Evolutionary conservation across 164 flowering plant species (phyloP).

Genomic region (Magnolia sinica): DNA sequence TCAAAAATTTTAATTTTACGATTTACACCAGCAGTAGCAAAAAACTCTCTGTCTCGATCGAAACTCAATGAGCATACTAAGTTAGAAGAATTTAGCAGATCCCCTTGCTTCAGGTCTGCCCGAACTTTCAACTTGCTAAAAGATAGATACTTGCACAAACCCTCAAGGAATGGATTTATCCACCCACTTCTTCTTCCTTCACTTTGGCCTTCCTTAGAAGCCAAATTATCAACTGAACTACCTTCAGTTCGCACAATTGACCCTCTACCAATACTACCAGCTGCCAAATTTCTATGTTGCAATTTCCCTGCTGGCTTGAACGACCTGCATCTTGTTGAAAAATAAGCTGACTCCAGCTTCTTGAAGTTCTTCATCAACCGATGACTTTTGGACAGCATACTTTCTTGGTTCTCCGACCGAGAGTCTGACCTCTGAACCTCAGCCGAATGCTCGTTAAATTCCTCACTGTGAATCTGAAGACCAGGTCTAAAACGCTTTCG

Average conservation of each 20-base stretch:
- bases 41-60: constrained; percentile 92
- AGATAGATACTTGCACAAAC: constrained; percentile 84
- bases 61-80: constrained; percentile 87
- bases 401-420: constrained; percentile 35
- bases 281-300: constrained; percentile 32
- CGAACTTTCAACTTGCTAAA: constrained; percentile 72
- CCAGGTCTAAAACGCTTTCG: constrained; percentile 59
- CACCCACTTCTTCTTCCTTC: constrained; percentile 54
- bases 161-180: constrained; percentile 88
- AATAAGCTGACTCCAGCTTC: constrained; percentile 80
- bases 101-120: constrained; percentile 93
- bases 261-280: constrained; percentile 53
- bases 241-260: constrained; percentile 61
- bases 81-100: constrained; percentile 85
- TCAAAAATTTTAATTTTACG: constrained; percentile 95
- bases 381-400: constrained; percentile 45
- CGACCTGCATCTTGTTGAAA: constrained; percentile 60
- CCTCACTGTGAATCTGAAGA: constrained; percentile 19
- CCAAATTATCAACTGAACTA: constrained; percentile 63
- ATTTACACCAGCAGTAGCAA: constrained; percentile 97
- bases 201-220: constrained; percentile 34
- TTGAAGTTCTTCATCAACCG: constrained; percentile 82
- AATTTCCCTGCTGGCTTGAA: constrained; percentile 31
- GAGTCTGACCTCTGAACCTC: constrained; percentile 28
- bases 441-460: constrained; percentile 25